Evolutionary conservation across 2,329 filamentous ascomycete genomes (phyloP), one percentile per base, ranked within the genome.

Genomic region (Pleoardoris graminearum): DNA sequence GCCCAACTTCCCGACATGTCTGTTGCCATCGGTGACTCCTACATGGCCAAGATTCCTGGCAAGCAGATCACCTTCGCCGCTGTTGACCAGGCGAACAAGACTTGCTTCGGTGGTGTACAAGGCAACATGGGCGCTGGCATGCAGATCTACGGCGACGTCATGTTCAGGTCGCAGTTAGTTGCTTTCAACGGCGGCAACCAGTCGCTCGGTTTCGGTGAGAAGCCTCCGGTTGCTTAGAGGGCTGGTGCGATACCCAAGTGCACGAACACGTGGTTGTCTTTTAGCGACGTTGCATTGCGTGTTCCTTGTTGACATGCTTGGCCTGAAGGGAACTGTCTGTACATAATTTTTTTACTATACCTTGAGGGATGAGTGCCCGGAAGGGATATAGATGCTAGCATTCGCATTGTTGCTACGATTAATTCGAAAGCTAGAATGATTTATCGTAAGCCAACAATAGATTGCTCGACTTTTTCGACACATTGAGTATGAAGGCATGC

Each of bases 31-130:
- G 85, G 84, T 27, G 79, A 78, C 38, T 71, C 63, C 27, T 82
- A 81, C 69, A 82, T 80, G 78, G 84, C 85, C 14, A 80, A 73
- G 32, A 75, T 86, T 30, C 79, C 78, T 50, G 83, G 82, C 5
- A 65, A 67, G 21, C 76, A 66, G 53, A 66, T 76, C 56, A 75
- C 67, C 7, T 75, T 75, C 43, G 70, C 74, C 8, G 54, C 67
- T 7, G 69, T 73, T 27, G 73, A 75, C 37, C 36, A 67, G 33
- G 65, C 66, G 35, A 75, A 75, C 45, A 77, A 77, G 36, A 82
- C 77, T 50, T 90, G 87, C 76, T 89, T 87, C 60, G 87, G 86
- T 54, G 86, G 85, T 60, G 73, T 90, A 16, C 87, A 90, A 74
- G 78, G 81, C 27, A 83, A 82, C 41, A 65, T 65, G 50, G 76